Evolutionary conservation across 441 rosid species (phyloP).

Genomic region (Adansonia madagascariensis): DNA sequence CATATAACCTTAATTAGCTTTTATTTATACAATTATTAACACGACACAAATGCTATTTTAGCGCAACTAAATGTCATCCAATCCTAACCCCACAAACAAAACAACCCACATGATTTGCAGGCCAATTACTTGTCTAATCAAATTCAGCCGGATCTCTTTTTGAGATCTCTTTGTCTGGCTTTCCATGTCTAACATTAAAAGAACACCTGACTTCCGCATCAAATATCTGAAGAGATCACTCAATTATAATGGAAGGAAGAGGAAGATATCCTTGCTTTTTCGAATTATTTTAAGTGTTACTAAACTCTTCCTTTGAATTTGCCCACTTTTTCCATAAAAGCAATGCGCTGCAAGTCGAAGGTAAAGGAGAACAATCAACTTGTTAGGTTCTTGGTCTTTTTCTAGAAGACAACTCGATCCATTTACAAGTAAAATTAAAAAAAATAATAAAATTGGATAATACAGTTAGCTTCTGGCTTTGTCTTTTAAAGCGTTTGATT

Average conservation of each 20-base stretch:
- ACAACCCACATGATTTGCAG: conserved; percentile 49
- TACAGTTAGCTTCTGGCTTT: conserved; percentile 5
- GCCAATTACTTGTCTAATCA: conserved; percentile 47
- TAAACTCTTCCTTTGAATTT: not conserved
- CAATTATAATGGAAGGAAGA: not conserved
- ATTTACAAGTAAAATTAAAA: not conserved
- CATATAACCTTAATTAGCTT: conserved; percentile 32
- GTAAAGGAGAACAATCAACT: not conserved
- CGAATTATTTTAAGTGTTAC: not conserved
- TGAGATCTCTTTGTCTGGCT: conserved; percentile 36
- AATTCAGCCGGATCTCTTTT: conserved; percentile 45
- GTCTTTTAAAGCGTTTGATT: not conserved
- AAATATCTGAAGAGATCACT: not conserved
- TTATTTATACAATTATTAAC: conserved; percentile 19
- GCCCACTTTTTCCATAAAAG: not conserved
- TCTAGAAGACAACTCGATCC: not conserved
- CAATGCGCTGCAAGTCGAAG: not conserved
- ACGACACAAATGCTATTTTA: conserved; percentile 19
- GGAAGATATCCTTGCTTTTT: not conserved
- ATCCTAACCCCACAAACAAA: conserved; percentile 33
- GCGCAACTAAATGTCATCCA: not conserved
- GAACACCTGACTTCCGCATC: not conserved
- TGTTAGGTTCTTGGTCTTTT: conserved; percentile 6
- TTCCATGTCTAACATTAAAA: not conserved
- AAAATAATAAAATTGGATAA: not conserved